These are phyloP conservation scores for Lunularia cruciata DNA, from an alignment of 225 moss, liverwort and hornwort species.

Conservation along the genomic window DNA sequence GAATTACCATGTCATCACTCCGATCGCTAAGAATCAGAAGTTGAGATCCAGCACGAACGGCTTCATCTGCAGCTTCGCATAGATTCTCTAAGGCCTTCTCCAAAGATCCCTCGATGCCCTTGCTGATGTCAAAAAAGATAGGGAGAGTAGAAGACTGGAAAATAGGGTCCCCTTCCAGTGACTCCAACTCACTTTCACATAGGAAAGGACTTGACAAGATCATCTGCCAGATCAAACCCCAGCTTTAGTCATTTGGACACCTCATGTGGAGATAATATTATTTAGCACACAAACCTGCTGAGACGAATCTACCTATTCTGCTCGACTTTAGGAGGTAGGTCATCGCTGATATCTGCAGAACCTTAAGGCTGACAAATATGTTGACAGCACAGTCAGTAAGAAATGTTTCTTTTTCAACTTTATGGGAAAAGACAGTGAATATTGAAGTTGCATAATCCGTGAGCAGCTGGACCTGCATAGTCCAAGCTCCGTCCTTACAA, in stretches of 20 bases:
- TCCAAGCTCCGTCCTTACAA: too few species aligned
- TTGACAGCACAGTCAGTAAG: too few species aligned
- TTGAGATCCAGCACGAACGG: conserved; percentile 54
- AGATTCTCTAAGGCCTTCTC: conserved; percentile 53
- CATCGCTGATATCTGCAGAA: too few species aligned
- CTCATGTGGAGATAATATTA: too few species aligned
- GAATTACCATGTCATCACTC: conserved; percentile 65
- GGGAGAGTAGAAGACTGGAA: conserved; percentile 72
- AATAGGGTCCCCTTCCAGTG: conserved; percentile 60
- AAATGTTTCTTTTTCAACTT: too few species aligned
- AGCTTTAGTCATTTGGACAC: background rate
- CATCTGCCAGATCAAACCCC: conserved; percentile 41
- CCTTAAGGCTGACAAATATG: too few species aligned
- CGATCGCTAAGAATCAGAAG: conserved; percentile 81
- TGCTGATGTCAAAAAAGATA: conserved; percentile 71
- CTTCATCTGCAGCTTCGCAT: conserved; percentile 55
- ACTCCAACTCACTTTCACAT: conserved; percentile 76
- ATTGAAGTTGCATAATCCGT: too few species aligned
- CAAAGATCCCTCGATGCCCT: conserved; percentile 74
- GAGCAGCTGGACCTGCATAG: too few species aligned
- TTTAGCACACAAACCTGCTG: too few species aligned
- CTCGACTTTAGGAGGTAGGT: too few species aligned
- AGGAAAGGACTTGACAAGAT: conserved; percentile 67
- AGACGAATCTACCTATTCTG: too few species aligned
- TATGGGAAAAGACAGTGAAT: too few species aligned